Conservation (phyloP, 192 early-diverging fungal species). For the Coemansia sp. region DNA sequence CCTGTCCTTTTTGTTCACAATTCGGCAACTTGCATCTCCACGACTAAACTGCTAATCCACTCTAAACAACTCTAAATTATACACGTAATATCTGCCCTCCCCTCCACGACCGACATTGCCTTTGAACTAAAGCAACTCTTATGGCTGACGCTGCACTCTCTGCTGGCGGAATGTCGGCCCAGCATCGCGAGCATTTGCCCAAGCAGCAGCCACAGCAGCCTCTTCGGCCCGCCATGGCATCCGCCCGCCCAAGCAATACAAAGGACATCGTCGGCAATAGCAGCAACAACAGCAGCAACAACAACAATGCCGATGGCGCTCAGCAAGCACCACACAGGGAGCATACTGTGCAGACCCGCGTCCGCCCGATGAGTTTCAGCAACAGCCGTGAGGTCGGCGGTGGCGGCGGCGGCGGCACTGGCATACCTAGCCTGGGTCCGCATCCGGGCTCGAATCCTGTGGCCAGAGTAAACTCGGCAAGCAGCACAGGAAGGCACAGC, state of each 20-base stretch:
- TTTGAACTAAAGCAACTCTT: background rate
- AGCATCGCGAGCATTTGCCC: conserved; percentile 46
- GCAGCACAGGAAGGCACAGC: conserved; percentile 10
- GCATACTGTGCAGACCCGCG: conserved; percentile 8
- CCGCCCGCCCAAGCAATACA: background rate
- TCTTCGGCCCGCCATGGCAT: conserved; percentile 22
- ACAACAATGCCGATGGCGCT: too few relatives aligned
- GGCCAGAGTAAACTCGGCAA: conserved; percentile 19
- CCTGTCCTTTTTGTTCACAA: conserved; percentile 3
- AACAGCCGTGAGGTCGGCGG: background rate
- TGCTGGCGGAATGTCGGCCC: conserved; percentile 27
- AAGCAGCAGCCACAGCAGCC: conserved; percentile 45
- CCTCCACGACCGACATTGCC: background rate
- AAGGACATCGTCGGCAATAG: background rate
- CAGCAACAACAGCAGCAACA: background rate
- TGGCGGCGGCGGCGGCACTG: background rate
- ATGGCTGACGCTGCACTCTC: conserved; percentile 48
- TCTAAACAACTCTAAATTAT: background rate
- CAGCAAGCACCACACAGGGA: background rate
- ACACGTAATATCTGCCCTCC: conserved; percentile 1
- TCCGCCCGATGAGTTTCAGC: conserved; percentile 23
- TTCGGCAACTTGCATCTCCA: conserved; percentile 8
- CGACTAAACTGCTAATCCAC: background rate
- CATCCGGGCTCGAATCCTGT: conserved; percentile 24
- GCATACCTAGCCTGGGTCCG: conserved; percentile 23